Base-by-base conservation (phyloP, 768 basidiomycete species). In the Podaxis mareebaensis region DNA sequence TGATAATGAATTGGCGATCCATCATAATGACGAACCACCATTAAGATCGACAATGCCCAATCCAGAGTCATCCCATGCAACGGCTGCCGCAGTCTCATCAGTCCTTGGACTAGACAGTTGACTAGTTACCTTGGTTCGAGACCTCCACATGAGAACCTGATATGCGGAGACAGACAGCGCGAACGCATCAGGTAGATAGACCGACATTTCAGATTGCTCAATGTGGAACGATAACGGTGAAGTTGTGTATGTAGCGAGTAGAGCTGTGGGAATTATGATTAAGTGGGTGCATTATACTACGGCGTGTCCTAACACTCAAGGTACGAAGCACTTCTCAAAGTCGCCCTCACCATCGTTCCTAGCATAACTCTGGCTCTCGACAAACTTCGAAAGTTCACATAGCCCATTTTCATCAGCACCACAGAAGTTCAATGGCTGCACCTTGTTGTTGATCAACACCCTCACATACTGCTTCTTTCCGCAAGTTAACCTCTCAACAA, bases 381-480 rank as follows among this genome's bases (percentile, higher is more conserved):
- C 83, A 68, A 95, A 95, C 10, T 76, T 78, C 7, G 80, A 74
- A 56, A 96, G 69, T 60, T 76, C 71, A 69, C 93, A 95, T 64
- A 95, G 51, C 10, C 90, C 86, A 58, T 86, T 70, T 51, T 73
- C 65, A 42, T 73, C 67, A 3, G 78, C 85, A 22, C 78, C 81
- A 69, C 89, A 91, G 69, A 92, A 88, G 54, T 75, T 76, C 39
- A 90, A 70, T 0, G 86, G 83, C 70, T 89, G 86, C 33, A 91
- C 68, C 5, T 82, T 87, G 65, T 94, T 90, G 65, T 93, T 90
- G 58, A 95, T 86, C 22, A 95, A 74, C n/a, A 95, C 79, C 66
- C 94, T 79, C 24, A 95, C 83, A 68, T 81, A 87, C 65, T 81
- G 79, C 48, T 73, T 74, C 4, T 60, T 48, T n/a, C 57, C 13